Percentiles rank a stretch among this genome's conserved stretches.
Evolutionary conservation across 2,329 filamentous ascomycete species (phyloP).

Genomic region (Neoascochyta sp.): DNA sequence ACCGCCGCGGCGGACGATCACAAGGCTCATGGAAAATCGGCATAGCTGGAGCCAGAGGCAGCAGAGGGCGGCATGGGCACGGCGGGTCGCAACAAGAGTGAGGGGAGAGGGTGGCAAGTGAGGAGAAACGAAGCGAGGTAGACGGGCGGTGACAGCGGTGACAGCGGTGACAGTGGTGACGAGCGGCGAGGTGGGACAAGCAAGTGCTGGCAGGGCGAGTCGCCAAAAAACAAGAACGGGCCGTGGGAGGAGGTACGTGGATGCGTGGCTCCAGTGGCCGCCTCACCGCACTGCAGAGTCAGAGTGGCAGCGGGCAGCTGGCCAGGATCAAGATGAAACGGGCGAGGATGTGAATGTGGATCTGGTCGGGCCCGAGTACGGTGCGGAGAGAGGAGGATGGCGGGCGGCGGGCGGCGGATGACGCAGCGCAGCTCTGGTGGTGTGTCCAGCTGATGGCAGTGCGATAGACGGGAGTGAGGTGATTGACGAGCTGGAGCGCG

Average conservation of each 20-base stretch:
- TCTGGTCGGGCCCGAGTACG: constrained; percentile 11
- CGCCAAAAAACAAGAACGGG: constrained; percentile 27
- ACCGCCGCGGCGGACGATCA: constrained; percentile 23
- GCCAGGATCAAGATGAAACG: constrained; percentile 20
- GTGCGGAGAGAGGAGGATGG: constrained; percentile 22
- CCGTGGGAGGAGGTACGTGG: too few relatives aligned
- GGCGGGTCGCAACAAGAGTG: constrained; percentile 6
- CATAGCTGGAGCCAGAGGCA: constrained; percentile 26
- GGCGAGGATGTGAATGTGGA: too few relatives aligned
- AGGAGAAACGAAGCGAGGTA: constrained; percentile 6
- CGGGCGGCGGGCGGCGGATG: constrained; percentile 22
- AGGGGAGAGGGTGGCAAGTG: not conserved
- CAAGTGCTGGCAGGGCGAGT: constrained; percentile 30
- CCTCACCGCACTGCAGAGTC: constrained; percentile 20
- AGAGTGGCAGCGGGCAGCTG: too few relatives aligned
- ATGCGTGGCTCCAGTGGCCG: constrained; percentile 36
- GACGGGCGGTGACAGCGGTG: constrained; percentile 23
- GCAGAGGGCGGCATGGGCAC: too few relatives aligned
- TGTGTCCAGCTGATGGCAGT: too few relatives aligned
- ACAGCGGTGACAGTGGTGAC: too few relatives aligned
- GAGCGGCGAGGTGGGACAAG: too few relatives aligned
- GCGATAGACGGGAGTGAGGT: too few relatives aligned
- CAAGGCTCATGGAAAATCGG: constrained; percentile 40
- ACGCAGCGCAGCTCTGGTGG: constrained; percentile 16
- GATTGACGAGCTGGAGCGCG: too few relatives aligned